Conservation (phyloP, 805 yeast genomes). For the Tetrapisispora arboricola region DNA sequence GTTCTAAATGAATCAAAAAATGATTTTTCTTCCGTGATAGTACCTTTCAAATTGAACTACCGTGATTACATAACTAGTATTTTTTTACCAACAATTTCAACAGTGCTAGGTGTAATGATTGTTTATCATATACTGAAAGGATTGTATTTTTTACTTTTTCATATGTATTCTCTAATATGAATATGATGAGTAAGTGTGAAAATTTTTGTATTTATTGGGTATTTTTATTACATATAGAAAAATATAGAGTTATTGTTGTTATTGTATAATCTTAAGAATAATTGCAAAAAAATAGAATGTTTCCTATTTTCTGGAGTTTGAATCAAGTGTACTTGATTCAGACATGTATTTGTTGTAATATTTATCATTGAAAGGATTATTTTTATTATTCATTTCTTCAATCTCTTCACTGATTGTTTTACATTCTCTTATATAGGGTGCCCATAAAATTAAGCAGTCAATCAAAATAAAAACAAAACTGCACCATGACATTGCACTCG, state of each 20-base stretch:
- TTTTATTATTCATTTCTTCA: slow-evolving; percentile 7
- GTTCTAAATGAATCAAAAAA: slow-evolving; percentile 12
- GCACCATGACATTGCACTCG: slow-evolving; percentile 52
- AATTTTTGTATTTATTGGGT: too few species aligned
- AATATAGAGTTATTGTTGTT: too few species aligned
- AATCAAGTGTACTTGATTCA: slow-evolving; percentile 5
- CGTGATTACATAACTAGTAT: slow-evolving; percentile 6
- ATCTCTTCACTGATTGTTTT: slow-evolving; percentile 12
- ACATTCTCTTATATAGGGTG: slow-evolving; percentile 29
- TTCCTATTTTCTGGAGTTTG: background rate
- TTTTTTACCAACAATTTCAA: background rate
- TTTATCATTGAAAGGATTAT: slow-evolving; percentile 3
- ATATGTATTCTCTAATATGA: too few species aligned
- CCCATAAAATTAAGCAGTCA: slow-evolving; percentile 32
- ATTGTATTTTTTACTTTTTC: background rate
- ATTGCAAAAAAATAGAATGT: too few species aligned
- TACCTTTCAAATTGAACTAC: slow-evolving; percentile 15
- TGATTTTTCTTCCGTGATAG: slow-evolving; percentile 11
- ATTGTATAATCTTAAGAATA: too few species aligned
- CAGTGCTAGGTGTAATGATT: background rate
- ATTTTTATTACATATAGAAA: too few species aligned
- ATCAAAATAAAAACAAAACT: slow-evolving; percentile 41
- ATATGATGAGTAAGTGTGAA: too few species aligned
- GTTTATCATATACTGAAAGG: background rate
- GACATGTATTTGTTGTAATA: slow-evolving; percentile 4